A percentile compares a stretch with the other conserved stretches of the same genome.
These are phyloP conservation scores for Nigrospora oryzae DNA, from an alignment of 2,329 filamentous ascomycete genomes.

Conservation along the genomic window DNA sequence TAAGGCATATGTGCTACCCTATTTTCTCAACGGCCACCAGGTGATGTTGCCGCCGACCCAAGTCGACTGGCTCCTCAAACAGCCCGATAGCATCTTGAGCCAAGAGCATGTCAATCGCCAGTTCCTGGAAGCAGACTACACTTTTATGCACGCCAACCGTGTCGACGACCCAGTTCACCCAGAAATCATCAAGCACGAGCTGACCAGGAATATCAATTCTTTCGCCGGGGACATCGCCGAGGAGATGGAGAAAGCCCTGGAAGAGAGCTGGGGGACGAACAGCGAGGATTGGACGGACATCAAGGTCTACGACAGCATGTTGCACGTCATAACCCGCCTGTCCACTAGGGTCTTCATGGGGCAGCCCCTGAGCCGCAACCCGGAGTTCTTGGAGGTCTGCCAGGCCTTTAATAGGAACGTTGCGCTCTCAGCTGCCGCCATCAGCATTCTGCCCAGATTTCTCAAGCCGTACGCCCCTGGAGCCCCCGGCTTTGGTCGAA, in stretches of 20 bases:
- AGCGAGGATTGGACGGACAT: slow-evolving; percentile 21
- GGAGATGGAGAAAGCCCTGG: slow-evolving; percentile 17
- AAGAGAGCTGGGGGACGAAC: slow-evolving; percentile 19
- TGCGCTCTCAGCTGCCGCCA: slow-evolving; percentile 15
- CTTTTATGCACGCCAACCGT: slow-evolving; percentile 20
- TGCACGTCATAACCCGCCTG: slow-evolving; percentile 19
- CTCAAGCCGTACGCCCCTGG: slow-evolving; percentile 19
- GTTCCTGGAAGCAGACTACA: slow-evolving; percentile 23
- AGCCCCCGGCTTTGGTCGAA: neutral
- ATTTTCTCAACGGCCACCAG: slow-evolving; percentile 22
- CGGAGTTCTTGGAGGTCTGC: slow-evolving; percentile 18
- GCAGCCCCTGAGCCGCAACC: slow-evolving; percentile 17
- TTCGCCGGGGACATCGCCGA: slow-evolving; percentile 22
- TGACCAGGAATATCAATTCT: slow-evolving; percentile 18
- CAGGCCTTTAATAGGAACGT: slow-evolving; percentile 20
- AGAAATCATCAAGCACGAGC: slow-evolving; percentile 20
- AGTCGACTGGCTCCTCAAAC: slow-evolving; percentile 20
- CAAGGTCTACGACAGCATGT: slow-evolving; percentile 22
- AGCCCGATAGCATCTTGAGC: slow-evolving; percentile 21
- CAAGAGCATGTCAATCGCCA: slow-evolving; percentile 23
- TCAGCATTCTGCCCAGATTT: slow-evolving; percentile 19
- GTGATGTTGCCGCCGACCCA: slow-evolving; percentile 21
- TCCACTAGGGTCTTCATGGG: slow-evolving; percentile 22
- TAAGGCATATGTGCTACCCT: slow-evolving; percentile 19
- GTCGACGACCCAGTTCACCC: slow-evolving; percentile 21